Percentiles rank a stretch among this genome's conserved stretches.
Conservation (phyloP, 352 stramenopile genomes). For the Phytophthora macrochlamydospora region DNA sequence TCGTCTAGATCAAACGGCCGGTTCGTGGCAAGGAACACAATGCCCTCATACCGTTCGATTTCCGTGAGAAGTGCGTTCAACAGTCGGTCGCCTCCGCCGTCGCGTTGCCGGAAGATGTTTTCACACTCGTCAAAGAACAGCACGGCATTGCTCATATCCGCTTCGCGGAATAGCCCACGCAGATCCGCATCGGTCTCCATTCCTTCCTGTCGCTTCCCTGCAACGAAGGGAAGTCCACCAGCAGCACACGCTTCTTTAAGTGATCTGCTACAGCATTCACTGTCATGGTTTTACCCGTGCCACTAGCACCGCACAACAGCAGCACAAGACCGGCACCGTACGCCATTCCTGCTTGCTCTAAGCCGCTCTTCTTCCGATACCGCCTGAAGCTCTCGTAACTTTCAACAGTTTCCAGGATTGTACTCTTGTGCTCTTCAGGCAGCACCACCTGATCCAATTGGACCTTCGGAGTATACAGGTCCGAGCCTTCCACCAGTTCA, state of each 20-base stretch:
- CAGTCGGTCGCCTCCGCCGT: conserved; percentile 75
- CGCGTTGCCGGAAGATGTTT: conserved; percentile 88
- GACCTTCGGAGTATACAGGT: conserved; percentile 88
- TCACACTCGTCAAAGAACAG: conserved; percentile 92
- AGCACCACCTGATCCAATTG: conserved; percentile 86
- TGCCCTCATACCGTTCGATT: conserved; percentile 89
- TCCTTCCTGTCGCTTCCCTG: conserved; percentile 84
- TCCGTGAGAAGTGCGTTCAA: conserved; percentile 88
- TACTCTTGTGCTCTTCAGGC: conserved; percentile 82
- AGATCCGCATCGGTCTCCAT: conserved; percentile 80
- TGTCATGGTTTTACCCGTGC: conserved; percentile 93
- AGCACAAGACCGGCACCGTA: conserved; percentile 84
- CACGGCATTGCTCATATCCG: conserved; percentile 90
- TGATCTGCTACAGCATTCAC: conserved; percentile 88
- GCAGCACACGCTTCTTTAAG: conserved; percentile 85
- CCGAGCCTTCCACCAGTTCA: conserved; percentile 87
- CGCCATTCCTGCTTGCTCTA: conserved; percentile 73
- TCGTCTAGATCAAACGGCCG: conserved; percentile 89
- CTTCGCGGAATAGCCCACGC: conserved; percentile 84
- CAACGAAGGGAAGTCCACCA: conserved; percentile 89
- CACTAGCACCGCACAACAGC: conserved; percentile 81
- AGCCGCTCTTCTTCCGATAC: conserved; percentile 80
- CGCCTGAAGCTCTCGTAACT: conserved; percentile 83
- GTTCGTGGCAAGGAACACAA: conserved; percentile 91
- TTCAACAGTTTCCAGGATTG: conserved; percentile 80